Base-by-base conservation (phyloP, 805 yeast genomes). In the Saccharomycopsis sp. region DNA sequence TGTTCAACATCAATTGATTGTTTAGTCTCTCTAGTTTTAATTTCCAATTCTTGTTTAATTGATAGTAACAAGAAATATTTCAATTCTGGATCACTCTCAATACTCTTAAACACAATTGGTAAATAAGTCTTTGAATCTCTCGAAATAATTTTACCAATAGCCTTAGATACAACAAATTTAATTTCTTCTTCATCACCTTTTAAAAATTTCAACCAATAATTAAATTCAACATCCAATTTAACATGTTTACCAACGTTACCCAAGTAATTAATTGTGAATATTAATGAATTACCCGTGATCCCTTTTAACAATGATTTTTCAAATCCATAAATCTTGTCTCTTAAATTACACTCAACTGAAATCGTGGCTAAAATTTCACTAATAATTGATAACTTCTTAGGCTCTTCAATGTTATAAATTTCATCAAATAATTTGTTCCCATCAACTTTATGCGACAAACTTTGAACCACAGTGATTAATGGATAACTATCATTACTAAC, bases 61-160 rank as follows among this genome's bases (percentile, higher is more conserved):
- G 70, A 56, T 7, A 59, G 44, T 24, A 67, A 52, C 19, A 62
- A 55, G 36, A 60, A 51, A 40, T 53, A 52, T 33, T 56, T 54
- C 14, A 41, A 41, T n/a, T 29, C 21, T 17, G 43, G 27, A n/a
- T 54, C 54, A 2, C 48, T 47, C 13, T 41, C 47, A 36, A 68
- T 52, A 34, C 56, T 53, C 0, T 50, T 38, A 28, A 78, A 52
- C 39, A 77, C 57, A 2, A 47, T 35, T 0, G 69, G 64, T n/a
- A 75, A 54, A 44, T 70, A 67, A 3, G 51, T 56, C 1, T 57
- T 53, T 4, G 68, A 54, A 48, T 74, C 64, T 29, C 61, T 60
- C 2, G 70, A 60, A 7, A 73, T 63, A 20, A 75, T 56, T 9
- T 71, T 67, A 1, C 85, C 82, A 23, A 78, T 56, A 0, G 81